Base-by-base conservation (phyloP, 192 early-diverging fungal genomes). In the Coemansia aciculifera region DNA sequence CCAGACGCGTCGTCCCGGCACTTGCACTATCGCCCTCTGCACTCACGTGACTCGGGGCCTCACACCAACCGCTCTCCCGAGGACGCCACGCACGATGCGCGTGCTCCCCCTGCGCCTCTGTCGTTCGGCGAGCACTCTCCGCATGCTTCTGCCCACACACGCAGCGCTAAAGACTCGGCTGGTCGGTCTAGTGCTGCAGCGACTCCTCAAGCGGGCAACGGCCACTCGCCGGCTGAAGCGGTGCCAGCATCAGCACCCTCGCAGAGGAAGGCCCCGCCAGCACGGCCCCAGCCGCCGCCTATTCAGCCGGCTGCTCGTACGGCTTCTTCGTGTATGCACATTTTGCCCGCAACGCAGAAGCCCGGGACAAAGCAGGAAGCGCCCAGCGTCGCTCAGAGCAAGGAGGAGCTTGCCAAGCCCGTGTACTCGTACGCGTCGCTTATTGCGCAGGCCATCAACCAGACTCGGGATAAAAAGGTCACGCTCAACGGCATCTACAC, bases 401-500 rank as follows among this genome's bases (percentile, higher is more conserved):
- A 51, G 21, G 36, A 43, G 44, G 57, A 52, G 23, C 51, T 57
- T 8, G 70, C 70, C 27, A 95, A 96, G 61, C 95, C 96, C 7
- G 85, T 91, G 24, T 92, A 90, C 66, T 93, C 94, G 23, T 98
- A 96, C 65, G 93, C 93, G 3, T 89, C 90, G 27, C 74, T 97
- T 37, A 95, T 98, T 42, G 89, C 93, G 7, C 90, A 96, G 73
- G 96, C 96, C 3, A 96, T 98, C 81, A 89, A 93, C 69, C 87
- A 88, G 24, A 87, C 88, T 0, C 66, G 84, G 0, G 73, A 81
- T 3, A 87, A 90, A 61, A 88, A 89, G 64, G 75, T 95, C 73
- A 94, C 95, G 5, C 83, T 97, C 24, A 92, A 90, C 78, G 95
- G 91, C 5, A 95, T 97, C 24, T 97, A 97, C 84, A 87, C 89